Evolutionary conservation across 768 basidiomycete species (phyloP).

Genomic region (Psilocybe tampanensis): DNA sequence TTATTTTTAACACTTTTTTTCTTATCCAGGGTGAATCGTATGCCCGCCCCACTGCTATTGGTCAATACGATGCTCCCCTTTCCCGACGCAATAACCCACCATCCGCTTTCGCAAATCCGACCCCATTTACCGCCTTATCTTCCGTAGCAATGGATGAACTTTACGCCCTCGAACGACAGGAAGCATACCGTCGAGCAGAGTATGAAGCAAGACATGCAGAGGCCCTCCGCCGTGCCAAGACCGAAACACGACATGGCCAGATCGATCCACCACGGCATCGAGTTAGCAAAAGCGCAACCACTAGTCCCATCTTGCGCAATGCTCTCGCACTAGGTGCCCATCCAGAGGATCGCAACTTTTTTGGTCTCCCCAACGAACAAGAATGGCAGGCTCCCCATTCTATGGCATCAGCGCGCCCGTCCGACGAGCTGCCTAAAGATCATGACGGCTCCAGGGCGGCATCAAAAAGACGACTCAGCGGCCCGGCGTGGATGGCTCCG

Average conservation of each 20-base stretch:
- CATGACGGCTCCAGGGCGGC: conserved; percentile 16
- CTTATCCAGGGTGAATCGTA: conserved; percentile 52
- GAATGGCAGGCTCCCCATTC: conserved; percentile 27
- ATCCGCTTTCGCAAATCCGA: conserved; percentile 27
- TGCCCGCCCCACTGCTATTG: conserved; percentile 55
- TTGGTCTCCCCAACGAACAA: conserved; percentile 40
- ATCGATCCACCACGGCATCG: conserved; percentile 25
- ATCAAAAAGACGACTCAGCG: conserved; percentile 50
- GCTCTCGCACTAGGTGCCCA: conserved; percentile 23
- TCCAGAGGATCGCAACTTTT: conserved; percentile 41
- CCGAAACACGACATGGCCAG: conserved; percentile 42
- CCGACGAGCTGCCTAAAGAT: conserved; percentile 16
- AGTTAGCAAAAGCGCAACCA: conserved; percentile 67
- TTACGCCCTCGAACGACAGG: conserved; percentile 84
- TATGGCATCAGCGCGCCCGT: conserved; percentile 16
- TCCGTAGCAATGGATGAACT: conserved; percentile 87
- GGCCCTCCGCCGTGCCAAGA: conserved; percentile 67
- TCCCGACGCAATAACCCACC: conserved; percentile 30
- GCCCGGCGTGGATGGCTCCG: conserved; percentile 57
- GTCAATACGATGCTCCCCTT: conserved; percentile 46
- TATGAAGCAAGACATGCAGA: conserved; percentile 81
- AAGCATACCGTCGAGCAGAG: conserved; percentile 83
- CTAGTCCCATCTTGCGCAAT: conserved; percentile 57
- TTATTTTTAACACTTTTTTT: conserved; percentile 8
- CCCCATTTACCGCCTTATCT: conserved; percentile 70